Percentiles rank a stretch among this genome's conserved stretches.
Evolutionary conservation across 179 eudicot genomes (phyloP).

Genomic region (Silene noctiflora): DNA sequence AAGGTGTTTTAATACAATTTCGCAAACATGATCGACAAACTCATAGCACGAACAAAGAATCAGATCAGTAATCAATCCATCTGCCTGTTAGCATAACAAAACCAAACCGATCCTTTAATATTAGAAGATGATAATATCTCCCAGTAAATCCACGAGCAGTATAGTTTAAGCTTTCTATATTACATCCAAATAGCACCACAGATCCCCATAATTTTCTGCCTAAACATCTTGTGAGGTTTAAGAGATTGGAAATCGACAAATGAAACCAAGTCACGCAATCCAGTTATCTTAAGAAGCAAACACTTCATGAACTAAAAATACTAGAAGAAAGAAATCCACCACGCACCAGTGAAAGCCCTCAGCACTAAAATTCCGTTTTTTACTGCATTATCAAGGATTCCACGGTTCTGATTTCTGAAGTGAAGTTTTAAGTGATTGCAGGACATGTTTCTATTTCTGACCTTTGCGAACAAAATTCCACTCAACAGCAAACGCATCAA

Average conservation of each 20-base stretch:
- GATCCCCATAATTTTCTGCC: neutral
- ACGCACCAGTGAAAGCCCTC: neutral
- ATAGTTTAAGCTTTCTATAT: neutral
- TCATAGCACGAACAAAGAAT: conserved; percentile 69
- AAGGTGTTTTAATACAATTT: conserved; percentile 70
- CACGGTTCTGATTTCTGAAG: no score
- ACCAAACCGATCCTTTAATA: neutral
- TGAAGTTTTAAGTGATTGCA: no score
- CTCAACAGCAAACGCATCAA: neutral
- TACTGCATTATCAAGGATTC: no score
- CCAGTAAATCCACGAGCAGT: neutral
- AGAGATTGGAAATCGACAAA: neutral
- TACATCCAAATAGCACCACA: neutral
- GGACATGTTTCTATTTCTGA: no score
- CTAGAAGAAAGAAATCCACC: no score
- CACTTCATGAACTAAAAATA: no score
- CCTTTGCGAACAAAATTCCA: neutral
- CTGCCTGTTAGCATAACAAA: conserved; percentile 43
- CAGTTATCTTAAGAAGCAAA: no score
- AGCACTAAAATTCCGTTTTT: no score
- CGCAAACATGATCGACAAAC: conserved; percentile 81
- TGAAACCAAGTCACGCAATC: no score
- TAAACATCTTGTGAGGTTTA: neutral
- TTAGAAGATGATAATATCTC: neutral
- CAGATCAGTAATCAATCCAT: conserved; percentile 66